These are phyloP conservation scores for Decorospora gaudefroyi DNA, from an alignment of 2,329 filamentous ascomycete species.

Conservation along the genomic window DNA sequence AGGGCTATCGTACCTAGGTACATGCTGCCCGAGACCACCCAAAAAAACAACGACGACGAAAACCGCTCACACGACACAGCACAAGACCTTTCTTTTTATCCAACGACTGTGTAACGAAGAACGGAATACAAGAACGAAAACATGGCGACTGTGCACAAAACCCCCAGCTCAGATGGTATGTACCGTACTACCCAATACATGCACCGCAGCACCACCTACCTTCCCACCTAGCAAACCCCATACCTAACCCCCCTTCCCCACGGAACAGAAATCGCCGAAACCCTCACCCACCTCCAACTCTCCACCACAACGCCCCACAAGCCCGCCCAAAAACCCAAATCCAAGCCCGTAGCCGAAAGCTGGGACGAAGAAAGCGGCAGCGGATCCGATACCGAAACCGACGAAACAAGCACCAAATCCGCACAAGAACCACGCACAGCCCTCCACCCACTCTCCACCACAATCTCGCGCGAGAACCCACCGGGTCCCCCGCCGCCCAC, in stretches of 20 bases:
- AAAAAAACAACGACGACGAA: too few species aligned
- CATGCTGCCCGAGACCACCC: too few species aligned
- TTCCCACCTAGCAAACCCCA: not conserved
- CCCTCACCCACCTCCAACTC: constrained; percentile 46
- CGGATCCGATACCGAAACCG: constrained; percentile 40
- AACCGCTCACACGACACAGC: too few species aligned
- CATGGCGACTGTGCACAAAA: constrained; percentile 18
- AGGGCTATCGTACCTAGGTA: too few species aligned
- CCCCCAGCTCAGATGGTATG: constrained; percentile 18
- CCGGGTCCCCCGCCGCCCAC: constrained; percentile 44
- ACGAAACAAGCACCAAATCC: constrained; percentile 12
- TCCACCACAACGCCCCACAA: constrained; percentile 41
- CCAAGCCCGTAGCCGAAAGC: constrained; percentile 63
- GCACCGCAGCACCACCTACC: not conserved
- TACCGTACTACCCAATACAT: too few species aligned
- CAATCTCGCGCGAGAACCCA: constrained; percentile 11
- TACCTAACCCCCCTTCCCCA: not conserved
- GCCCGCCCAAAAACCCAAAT: constrained; percentile 41
- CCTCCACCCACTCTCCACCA: constrained; percentile 28
- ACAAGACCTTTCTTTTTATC: too few species aligned
- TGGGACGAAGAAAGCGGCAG: constrained; percentile 79
- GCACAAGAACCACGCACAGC: constrained; percentile 14
- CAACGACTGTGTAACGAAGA: too few species aligned
- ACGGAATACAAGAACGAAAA: not conserved
- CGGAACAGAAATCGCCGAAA: constrained; percentile 46